phyloP scores from a whole-genome alignment of 495 filamentous ascomycete genomes.

The Letharia columbiana region DNA sequence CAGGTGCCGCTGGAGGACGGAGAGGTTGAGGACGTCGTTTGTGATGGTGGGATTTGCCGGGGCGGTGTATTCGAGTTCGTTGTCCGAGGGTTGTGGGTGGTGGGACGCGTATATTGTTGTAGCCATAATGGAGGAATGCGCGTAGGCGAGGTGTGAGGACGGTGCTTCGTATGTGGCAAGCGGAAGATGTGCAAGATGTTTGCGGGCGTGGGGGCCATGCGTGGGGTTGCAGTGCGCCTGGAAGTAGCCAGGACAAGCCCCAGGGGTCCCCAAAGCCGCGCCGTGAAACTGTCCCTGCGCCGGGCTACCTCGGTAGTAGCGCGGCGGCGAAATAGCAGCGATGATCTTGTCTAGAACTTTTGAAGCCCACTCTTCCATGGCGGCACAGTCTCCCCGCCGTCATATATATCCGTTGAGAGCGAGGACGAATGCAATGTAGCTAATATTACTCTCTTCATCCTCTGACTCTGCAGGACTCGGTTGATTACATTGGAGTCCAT shows the following conservation, averaged over 20 bases:
- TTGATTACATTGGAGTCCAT: not conserved
- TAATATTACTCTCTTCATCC: too few relatives aligned
- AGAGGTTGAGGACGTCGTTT: conserved; percentile 75
- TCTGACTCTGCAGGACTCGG: not conserved
- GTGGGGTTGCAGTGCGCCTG: not conserved
- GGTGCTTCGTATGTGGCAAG: too few relatives aligned
- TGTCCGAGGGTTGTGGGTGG: not conserved
- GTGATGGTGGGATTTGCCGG: conserved; percentile 36
- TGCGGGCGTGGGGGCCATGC: not conserved
- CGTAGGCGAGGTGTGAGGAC: not conserved
- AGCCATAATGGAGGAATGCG: not conserved
- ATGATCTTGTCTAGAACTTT: not conserved
- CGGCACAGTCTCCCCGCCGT: not conserved
- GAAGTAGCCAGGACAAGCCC: not conserved
- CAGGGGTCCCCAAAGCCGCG: not conserved
- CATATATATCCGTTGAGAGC: not conserved
- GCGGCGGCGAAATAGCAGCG: not conserved
- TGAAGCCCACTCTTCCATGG: not conserved
- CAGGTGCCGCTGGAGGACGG: conserved; percentile 67
- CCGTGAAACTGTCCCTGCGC: not conserved
- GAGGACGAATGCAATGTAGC: not conserved
- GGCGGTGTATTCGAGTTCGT: not conserved
- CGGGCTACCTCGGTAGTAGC: not conserved
- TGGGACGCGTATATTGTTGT: not conserved
- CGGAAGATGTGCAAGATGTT: not conserved